Evolutionary conservation across 2,329 filamentous ascomycete genomes (phyloP).

Genomic region (Fusarium veterinarium): DNA sequence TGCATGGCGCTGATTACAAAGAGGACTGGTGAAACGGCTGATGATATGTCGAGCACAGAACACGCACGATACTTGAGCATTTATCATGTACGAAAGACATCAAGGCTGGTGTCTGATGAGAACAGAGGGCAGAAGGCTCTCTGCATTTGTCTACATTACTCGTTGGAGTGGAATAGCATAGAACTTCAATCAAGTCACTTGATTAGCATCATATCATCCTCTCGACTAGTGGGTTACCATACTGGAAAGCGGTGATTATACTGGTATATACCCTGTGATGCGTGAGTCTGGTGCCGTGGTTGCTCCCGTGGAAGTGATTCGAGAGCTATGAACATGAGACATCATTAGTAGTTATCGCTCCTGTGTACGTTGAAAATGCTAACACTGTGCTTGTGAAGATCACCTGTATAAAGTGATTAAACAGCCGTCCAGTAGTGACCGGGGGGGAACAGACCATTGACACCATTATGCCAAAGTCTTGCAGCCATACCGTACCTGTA

Average conservation of each 20-base stretch:
- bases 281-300: not conserved
- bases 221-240: not conserved
- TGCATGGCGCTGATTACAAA: slow-evolving; percentile 43
- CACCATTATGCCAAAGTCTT: not conserved
- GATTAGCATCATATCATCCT: not conserved
- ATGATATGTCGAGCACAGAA: slow-evolving; percentile 27
- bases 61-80: slow-evolving; percentile 32
- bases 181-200: slow-evolving; percentile 20
- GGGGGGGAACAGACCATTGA: not conserved
- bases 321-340: not conserved
- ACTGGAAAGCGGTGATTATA: not conserved
- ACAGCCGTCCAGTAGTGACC: not conserved
- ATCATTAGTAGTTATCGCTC: not conserved
- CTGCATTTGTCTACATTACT: slow-evolving; percentile 19
- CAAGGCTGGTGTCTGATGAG: slow-evolving; percentile 19
- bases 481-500: not conserved
- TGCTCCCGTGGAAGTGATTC: not conserved
- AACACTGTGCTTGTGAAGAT: not conserved
- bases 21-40: slow-evolving; percentile 33
- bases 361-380: not conserved
- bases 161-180: slow-evolving; percentile 17
- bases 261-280: not conserved
- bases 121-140: slow-evolving; percentile 4
- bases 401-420: not conserved
- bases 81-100: slow-evolving; percentile 27